Base-by-base conservation (phyloP, 1,139 yeast species). In the Pichia inconspicua region DNA sequence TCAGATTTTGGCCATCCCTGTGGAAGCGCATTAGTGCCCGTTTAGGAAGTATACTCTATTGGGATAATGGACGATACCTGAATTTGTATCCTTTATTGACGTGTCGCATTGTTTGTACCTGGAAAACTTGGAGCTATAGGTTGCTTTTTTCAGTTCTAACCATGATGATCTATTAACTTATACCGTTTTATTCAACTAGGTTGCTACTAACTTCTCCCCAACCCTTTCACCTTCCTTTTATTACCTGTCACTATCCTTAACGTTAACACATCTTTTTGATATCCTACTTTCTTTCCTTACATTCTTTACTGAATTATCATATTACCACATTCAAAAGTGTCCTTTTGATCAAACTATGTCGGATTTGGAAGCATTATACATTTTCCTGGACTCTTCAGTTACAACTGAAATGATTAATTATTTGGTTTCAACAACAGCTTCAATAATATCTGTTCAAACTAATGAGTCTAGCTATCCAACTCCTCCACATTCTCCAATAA, bases 341-440 rank as follows among this genome's bases (percentile, higher is more conserved):
- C 22, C 5, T 22, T 22, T 22, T 22, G 5, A 34, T 15, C 14
- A 22, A 9, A 19, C 19, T 34, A 73, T 72, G 79, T 69, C 78
- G 31, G 81, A 78, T 63, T 65, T 68, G 47, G 74, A 75, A 53
- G 96, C 96, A 3, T 76, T 90, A 50, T 77, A 80, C 57, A 69
- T 78, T 50, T 89, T 90, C 63, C 72, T 89, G 51, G 77, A 84
- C 66, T 84, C 78, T 63, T 86, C 94, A 27, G 95, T 90, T 48
- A 71, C 77, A 48, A 69, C 76, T 42, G 84, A 85, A 51, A 90
- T 90, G 97, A 78, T 90, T 44, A 75, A 77, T 52, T 84, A 83
- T 62, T 73, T 90, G 56, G 96, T 84, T 10, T 73, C 86, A 35
- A 84, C 95, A 46, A 87, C 97, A 28, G 73, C 74, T 53, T 80